Conservation (phyloP, 768 basidiomycete genomes). For the Tulasnella sp. region DNA sequence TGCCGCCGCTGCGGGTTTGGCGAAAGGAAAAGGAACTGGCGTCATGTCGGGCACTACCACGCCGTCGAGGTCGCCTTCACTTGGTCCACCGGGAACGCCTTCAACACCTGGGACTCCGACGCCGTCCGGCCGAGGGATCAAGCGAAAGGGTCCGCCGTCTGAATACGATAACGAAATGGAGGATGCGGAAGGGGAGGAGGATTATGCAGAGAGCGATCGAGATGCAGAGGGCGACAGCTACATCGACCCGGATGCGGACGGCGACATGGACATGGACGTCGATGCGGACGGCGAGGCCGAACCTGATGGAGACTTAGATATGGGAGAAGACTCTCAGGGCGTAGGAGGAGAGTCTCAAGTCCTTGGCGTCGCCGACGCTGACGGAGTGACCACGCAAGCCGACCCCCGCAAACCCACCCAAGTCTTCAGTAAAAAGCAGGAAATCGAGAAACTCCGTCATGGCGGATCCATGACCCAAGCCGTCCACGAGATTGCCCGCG, state of each 20-base stretch:
- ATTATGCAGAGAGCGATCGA: conserved; percentile 12
- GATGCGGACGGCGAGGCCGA: conserved; percentile 27
- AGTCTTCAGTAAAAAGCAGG: conserved; percentile 90
- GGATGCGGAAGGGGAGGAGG: conserved; percentile 53
- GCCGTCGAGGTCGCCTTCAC: background rate
- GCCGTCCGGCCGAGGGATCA: conserved; percentile 29
- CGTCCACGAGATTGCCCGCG: conserved; percentile 92
- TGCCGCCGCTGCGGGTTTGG: conserved; percentile 20
- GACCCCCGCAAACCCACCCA: conserved; percentile 40
- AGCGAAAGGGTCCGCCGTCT: conserved; percentile 49
- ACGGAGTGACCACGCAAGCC: background rate
- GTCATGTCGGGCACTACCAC: conserved; percentile 6
- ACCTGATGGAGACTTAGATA: conserved; percentile 37
- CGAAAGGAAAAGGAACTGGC: conserved; percentile 1
- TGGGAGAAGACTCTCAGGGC: conserved; percentile 14
- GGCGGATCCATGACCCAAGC: conserved; percentile 99
- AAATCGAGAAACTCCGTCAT: conserved; percentile 96
- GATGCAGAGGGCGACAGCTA: conserved; percentile 5
- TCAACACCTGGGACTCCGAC: conserved; percentile 46
- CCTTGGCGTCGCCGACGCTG: background rate
- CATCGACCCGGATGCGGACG: conserved; percentile 42
- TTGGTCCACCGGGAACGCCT: background rate
- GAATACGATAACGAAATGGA: conserved; percentile 55
- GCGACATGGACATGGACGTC: conserved; percentile 31
- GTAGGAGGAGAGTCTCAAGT: background rate